Percentiles rank a stretch among this genome's conserved stretches.
Conservation (phyloP, 176 grass and related monocot genomes). For the Poa pratensis region DNA sequence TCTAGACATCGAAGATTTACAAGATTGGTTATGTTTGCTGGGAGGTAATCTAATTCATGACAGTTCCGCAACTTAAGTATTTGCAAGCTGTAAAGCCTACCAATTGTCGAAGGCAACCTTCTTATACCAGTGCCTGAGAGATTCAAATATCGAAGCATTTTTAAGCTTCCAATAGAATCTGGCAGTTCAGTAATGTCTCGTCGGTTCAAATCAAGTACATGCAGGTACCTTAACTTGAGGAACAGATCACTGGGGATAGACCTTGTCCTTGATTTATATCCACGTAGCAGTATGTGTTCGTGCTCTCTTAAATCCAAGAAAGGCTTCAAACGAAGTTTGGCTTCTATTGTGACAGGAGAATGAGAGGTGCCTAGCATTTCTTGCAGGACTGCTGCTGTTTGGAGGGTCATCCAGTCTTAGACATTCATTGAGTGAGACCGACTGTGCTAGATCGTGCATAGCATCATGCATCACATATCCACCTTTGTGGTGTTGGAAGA, state of each 20-base stretch:
- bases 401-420: slow-evolving; percentile 48
- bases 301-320: slow-evolving; percentile 59
- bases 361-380: slow-evolving; percentile 59
- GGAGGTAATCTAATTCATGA: slow-evolving; percentile 46
- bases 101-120: slow-evolving; percentile 59
- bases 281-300: slow-evolving; percentile 65
- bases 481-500: slow-evolving; percentile 68
- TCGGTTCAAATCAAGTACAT: slow-evolving; percentile 60
- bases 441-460: slow-evolving; percentile 80
- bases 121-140: slow-evolving; percentile 54
- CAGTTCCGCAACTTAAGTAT: slow-evolving; percentile 62
- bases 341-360: slow-evolving; percentile 65
- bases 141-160: slow-evolving; percentile 76
- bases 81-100: slow-evolving; percentile 65
- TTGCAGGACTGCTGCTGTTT: slow-evolving; percentile 21
- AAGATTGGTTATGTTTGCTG: slow-evolving; percentile 59
- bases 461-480: slow-evolving; percentile 85
- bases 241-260: slow-evolving; percentile 59
- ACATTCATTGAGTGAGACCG: slow-evolving; percentile 63
- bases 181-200: slow-evolving; percentile 64
- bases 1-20: slow-evolving; percentile 68
- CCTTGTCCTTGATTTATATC: slow-evolving; percentile 57
- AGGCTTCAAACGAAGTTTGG: slow-evolving; percentile 47
- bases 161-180: slow-evolving; percentile 68
- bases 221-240: slow-evolving; percentile 56